Evolutionary conservation across 176 grass and related monocot species (phyloP), one percentile per base, ranked within the genome.

Genomic region (Coix lacrymajobi): DNA sequence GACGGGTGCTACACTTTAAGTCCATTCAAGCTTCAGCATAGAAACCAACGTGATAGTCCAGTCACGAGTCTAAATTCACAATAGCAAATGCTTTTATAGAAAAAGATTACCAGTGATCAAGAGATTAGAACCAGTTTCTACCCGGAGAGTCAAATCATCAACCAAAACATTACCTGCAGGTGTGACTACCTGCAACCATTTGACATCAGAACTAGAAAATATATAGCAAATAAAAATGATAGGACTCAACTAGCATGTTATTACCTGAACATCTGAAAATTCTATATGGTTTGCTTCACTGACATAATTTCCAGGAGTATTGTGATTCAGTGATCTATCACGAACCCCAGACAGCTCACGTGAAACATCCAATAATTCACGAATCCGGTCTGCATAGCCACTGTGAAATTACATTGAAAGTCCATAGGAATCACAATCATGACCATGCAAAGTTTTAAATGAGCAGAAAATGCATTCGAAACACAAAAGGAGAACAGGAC

Each of bases 351-450:
- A 92, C 48, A 99, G 73, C 48, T 99, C 91, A 39, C 87, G 87
- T 86, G 87, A 87, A 79, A 99, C 96, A 87, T 83, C 91, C 84
- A 99, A 82, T 77, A 99, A 73, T 81, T 99, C 93, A 89, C 64
- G 85, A 87, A 99, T 99, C 73, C 96, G 91, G 69, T 96, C 93
- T 62, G 96, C 93, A 76, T 99, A 99, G 75, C 96, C 96, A 94
- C 96, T 99, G 92, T 90, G 76, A 86, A 77, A 69, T 57, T 85
- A 88, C 46, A 88, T 70, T 69, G 73, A 63, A 91, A 75, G 29
- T 56, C 45, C 66, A 86, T 78, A 82, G 22, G 11, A 44, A 58
- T 77, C 69, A 87, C 26, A 87, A 75, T 75, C 69, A 85, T 81
- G 84, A 63, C 3, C 1, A 54, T 24, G 46, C 26, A 63, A 51